Evolutionary conservation across 2,329 filamentous ascomycete species (phyloP).

Genomic region (Aureobasidium vineae): DNA sequence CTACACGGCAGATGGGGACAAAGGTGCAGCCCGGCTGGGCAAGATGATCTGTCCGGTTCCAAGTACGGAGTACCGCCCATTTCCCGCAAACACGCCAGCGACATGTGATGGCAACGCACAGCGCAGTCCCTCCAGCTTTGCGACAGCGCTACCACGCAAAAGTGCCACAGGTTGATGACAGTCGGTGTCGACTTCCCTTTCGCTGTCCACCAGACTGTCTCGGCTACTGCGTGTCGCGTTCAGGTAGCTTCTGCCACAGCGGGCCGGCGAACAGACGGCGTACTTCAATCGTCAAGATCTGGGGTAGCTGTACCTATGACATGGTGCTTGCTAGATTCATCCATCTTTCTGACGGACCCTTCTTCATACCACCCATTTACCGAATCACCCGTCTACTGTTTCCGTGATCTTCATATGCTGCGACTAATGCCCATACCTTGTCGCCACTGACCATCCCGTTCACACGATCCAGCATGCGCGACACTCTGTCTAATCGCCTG

Average conservation of each 20-base stretch:
- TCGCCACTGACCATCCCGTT: background rate
- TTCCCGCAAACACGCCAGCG: background rate
- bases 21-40: background rate
- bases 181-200: background rate
- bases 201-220: background rate
- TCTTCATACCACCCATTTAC: background rate
- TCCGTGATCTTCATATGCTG: background rate
- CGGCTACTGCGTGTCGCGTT: background rate
- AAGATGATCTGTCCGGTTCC: conserved; percentile 6
- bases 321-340: background rate
- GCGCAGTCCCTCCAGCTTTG: background rate
- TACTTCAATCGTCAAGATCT: background rate
- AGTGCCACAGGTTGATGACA: background rate
- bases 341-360: background rate
- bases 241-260: background rate
- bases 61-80: conserved; percentile 13
- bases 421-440: background rate
- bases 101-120: background rate
- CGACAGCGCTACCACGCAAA: background rate
- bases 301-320: conserved; percentile 24
- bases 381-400: background rate
- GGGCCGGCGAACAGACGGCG: background rate
- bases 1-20: background rate
- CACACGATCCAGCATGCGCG: conserved; percentile 44
- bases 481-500: conserved; percentile 53